Evolutionary conservation across 1,284 basidiomycete species (phyloP), one percentile per base, ranked within the genome.

Genomic region (Fistulina hepatica): DNA sequence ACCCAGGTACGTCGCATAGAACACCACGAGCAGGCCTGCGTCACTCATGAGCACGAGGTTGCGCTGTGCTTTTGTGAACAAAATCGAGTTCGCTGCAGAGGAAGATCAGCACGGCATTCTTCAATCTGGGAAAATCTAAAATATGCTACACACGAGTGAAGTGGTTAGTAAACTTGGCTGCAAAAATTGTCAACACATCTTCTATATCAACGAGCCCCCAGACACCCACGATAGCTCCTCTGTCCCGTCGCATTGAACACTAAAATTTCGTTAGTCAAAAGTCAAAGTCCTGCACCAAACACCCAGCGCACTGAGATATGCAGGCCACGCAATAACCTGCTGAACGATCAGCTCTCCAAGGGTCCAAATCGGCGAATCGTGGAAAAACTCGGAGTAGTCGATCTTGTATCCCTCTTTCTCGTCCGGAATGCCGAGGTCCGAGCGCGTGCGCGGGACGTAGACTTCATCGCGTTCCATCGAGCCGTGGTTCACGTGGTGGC

Each of bases 291-390:
- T n/a, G n/a, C n/a, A n/a, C n/a, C n/a, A n/a, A n/a, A n/a, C n/a
- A n/a, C n/a, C n/a, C 36, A n/a, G 56, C 61, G 52, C 53, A 65
- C 65, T 54, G 40, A 84, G 74, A 60, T 84, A 86, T 42, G 73
- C 70, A 12, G 67, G 71, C 59, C 83, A 88, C 3, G 84, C 86
- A 15, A 83, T 66, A 9, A 85, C 62, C 58, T 92, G 88, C 48
- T 71, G 68, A 12, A 67, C 60, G 36, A 74, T 48, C 28, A 74
- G 57, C 60, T 64, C 68, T 47, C 57, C 64, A 6, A 75, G 52
- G 0, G 73, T 76, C 46, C 70, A 76, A 27, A 78, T 54, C 0
- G 74, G 73, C 2, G 73, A 73, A 41, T 78, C 74, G 28, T 70
- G 71, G 33, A 76, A 61, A 27, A 69, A 55, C 28, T 76, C 73